Base-by-base conservation (phyloP, 352 stramenopile species). In the Thalassiosira pacifica region DNA sequence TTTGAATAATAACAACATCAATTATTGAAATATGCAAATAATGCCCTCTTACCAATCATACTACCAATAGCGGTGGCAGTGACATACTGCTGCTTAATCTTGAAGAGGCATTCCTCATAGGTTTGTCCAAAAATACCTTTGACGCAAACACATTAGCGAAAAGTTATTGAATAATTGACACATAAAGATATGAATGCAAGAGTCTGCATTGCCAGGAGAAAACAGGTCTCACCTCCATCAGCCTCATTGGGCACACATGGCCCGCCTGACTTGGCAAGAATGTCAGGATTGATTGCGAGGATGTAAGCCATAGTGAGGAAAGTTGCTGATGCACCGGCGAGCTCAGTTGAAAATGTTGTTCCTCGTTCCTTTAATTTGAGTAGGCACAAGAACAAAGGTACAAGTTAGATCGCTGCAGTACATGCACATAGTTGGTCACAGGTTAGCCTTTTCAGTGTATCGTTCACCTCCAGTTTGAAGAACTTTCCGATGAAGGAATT, bases 251-350 rank as follows among this genome's bases (percentile, higher is more conserved):
- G 48, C 22, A 84, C 69, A 69, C 91, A 93, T 26, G 86, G 67
- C 45, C 88, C 90, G 31, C 90, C 87, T 31, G 75, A 86, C 27
- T 94, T 87, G 31, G 86, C 79, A 11, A 95, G 53, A 40, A 95
- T 95, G 40, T 85, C 59, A 73, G 90, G 83, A 57, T 94, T 94
- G 18, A 94, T 82, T n/a, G 91, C 90, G 22, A 94, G 76, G 75
- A 95, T 93, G 66, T 95, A 95, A 0, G 88, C 85, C 89, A 94
- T 94, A 26, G 90, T 94, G 42, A 94, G 83, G 67, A 95, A 95
- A 22, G 90, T 95, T 0, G 88, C 86, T 2, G 84, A 67, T n/a
- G 88, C 92, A 19, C 81, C 92, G 19, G 79, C 65, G 27, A 94
- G 32, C 69, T 95, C 92, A 18, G 70, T 89, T 10, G 77, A 80